Percentiles rank a stretch among this genome's conserved stretches.
Conservation (phyloP, 2,329 filamentous ascomycete species). For the Escovopsis sp. region DNA sequence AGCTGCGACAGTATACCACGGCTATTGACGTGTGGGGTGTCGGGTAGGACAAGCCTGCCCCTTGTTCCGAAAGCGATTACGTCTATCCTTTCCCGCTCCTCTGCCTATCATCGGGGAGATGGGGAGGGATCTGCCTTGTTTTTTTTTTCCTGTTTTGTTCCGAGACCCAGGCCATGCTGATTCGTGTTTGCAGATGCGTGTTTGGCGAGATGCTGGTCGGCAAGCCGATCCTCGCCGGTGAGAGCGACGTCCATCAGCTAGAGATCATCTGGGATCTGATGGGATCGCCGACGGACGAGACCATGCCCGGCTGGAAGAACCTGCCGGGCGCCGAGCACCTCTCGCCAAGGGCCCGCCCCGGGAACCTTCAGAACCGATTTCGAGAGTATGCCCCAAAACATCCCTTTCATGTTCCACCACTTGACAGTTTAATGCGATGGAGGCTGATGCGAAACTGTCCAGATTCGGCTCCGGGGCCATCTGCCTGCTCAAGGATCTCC, state of each 20-base stretch:
- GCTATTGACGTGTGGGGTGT: constrained; percentile 98
- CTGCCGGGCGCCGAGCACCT: constrained; percentile 71
- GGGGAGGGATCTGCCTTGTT: no score
- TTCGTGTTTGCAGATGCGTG: constrained; percentile 52
- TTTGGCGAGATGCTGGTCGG: constrained; percentile 96
- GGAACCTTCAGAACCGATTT: constrained; percentile 61
- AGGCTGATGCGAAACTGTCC: constrained; percentile 7
- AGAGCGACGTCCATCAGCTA: constrained; percentile 77
- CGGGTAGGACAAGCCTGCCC: constrained; percentile 43
- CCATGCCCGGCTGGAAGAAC: constrained; percentile 79
- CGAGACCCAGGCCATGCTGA: no score
- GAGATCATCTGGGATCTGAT: constrained; percentile 90
- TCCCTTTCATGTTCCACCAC: background rate
- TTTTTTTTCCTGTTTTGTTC: no score
- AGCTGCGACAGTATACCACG: constrained; percentile 83
- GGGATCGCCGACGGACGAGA: constrained; percentile 76
- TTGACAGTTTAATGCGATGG: background rate
- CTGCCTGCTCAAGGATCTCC: constrained; percentile 63
- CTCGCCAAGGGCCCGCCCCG: constrained; percentile 42
- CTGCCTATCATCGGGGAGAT: constrained; percentile 8
- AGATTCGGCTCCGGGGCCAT: constrained; percentile 58
- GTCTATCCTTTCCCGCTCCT: background rate
- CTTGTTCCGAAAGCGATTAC: background rate
- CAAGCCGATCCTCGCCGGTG: constrained; percentile 82
- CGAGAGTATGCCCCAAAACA: constrained; percentile 40